phyloP scores from a whole-genome alignment of 2,329 filamentous ascomycete species.

The Grosmannia clavigera region DNA sequence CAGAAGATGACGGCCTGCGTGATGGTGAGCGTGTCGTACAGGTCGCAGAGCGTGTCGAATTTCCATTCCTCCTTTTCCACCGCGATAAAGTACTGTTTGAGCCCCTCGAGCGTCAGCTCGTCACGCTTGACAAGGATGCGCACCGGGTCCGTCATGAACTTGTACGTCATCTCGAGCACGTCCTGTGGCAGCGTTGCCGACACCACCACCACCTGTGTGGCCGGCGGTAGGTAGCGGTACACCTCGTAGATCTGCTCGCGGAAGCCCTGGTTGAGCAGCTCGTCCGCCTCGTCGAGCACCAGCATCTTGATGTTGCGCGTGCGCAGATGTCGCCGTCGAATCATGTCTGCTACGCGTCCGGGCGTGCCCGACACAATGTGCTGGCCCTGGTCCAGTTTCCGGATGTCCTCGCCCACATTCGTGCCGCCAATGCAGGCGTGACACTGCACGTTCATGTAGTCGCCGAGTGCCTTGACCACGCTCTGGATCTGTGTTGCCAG shows the following conservation, averaged over 20 bases:
- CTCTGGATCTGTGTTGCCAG: conserved; percentile 97
- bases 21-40: conserved; percentile 97
- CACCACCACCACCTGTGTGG: conserved; percentile 96
- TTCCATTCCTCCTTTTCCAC: conserved; percentile 99
- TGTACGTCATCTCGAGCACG: conserved; percentile 97
- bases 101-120: conserved; percentile 89
- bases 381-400: conserved; percentile 93
- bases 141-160: conserved; percentile 98
- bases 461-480: conserved; percentile 97
- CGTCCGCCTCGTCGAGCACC: conserved; percentile 48
- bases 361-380: conserved; percentile 96
- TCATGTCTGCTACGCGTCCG: conserved; percentile 70
- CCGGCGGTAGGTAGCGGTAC: conserved; percentile 89
- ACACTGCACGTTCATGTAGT: conserved; percentile 99
- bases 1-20: conserved; percentile 99
- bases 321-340: conserved; percentile 42
- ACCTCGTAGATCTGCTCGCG: conserved; percentile 98
- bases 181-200: conserved; percentile 95
- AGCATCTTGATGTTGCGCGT: conserved; percentile 54
- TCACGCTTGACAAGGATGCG: conserved; percentile 97
- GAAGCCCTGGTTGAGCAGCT: conserved; percentile 81
- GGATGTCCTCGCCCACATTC: conserved; percentile 94
- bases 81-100: conserved; percentile 99
- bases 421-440: conserved; percentile 97
- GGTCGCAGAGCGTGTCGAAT: conserved; percentile 94